A percentile compares a stretch with the other conserved stretches of the same genome.
These are phyloP conservation scores for Diaporthe helianthi DNA, from an alignment of 2,329 filamentous ascomycete species.

Conservation along the genomic window DNA sequence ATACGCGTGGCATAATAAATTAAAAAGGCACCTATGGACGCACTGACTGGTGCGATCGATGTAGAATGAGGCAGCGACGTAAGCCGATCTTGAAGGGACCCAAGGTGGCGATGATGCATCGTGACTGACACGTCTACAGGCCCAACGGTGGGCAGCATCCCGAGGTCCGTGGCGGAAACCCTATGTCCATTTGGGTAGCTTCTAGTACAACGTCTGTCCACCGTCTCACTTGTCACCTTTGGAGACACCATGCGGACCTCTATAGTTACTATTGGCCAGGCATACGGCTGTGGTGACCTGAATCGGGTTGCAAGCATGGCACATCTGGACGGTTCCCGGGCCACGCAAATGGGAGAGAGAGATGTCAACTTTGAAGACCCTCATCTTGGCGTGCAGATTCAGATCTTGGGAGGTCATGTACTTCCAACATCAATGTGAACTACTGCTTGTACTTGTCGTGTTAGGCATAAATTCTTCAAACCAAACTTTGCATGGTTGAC, in stretches of 20 bases:
- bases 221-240: not conserved
- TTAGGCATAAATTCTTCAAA: not conserved
- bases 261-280: not conserved
- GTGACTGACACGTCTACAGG: conserved; percentile 7
- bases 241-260: not conserved
- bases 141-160: conserved; percentile 2
- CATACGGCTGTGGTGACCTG: not conserved
- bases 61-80: not conserved
- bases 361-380: not conserved
- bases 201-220: not conserved
- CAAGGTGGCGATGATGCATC: conserved; percentile 17
- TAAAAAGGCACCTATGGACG: not conserved
- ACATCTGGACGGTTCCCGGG: too few species aligned
- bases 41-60: conserved; percentile 14
- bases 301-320: not conserved
- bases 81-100: conserved; percentile 17
- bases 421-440: not conserved
- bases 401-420: not conserved
- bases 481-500: not conserved
- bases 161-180: not conserved
- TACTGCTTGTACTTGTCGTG: not conserved
- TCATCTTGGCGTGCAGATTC: conserved; percentile 2
- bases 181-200: not conserved
- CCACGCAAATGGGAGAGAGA: not conserved
- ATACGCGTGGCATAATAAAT: not conserved